A percentile compares a stretch with the other conserved stretches of the same genome.
Conservation (phyloP, 169 alveolate genomes). For the Cryptosporidium sp. region DNA sequence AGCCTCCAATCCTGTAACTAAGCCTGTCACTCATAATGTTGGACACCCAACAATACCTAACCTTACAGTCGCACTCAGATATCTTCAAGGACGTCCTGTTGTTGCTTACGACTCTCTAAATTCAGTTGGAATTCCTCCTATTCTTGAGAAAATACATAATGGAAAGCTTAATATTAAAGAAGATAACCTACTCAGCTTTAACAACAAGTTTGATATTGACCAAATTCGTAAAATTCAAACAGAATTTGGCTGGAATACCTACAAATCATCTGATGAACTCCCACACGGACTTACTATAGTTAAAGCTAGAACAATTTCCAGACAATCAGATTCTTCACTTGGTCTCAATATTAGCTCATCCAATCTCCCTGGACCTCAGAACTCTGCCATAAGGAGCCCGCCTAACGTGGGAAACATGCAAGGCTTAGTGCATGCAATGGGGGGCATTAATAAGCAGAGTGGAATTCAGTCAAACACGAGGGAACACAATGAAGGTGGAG, state of each 20-base stretch:
- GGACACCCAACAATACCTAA: constrained; percentile 46
- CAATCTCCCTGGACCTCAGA: background rate
- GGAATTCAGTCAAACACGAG: background rate
- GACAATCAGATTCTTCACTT: background rate
- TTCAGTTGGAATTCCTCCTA: constrained; percentile 62
- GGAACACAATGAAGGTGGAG: constrained; percentile 6
- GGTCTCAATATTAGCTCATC: background rate
- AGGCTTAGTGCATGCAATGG: background rate
- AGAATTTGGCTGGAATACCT: constrained; percentile 26
- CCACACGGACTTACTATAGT: constrained; percentile 29
- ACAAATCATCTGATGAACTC: constrained; percentile 33
- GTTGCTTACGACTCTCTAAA: constrained; percentile 71
- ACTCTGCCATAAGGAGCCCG: background rate
- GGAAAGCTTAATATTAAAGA: constrained; percentile 48
- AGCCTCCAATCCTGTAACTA: constrained; percentile 72
- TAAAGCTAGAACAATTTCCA: background rate
- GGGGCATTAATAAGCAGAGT: background rate
- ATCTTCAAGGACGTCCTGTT: constrained; percentile 66
- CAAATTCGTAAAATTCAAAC: constrained; percentile 47
- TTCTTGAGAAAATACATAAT: constrained; percentile 27
- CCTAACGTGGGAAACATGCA: background rate
- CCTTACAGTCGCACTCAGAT: constrained; percentile 71
- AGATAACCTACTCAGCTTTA: constrained; percentile 56
- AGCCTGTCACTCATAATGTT: constrained; percentile 42
- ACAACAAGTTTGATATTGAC: constrained; percentile 40